Base-by-base conservation (phyloP, 1,139 yeast species). In the Saccharomycopsis crataegensis region DNA sequence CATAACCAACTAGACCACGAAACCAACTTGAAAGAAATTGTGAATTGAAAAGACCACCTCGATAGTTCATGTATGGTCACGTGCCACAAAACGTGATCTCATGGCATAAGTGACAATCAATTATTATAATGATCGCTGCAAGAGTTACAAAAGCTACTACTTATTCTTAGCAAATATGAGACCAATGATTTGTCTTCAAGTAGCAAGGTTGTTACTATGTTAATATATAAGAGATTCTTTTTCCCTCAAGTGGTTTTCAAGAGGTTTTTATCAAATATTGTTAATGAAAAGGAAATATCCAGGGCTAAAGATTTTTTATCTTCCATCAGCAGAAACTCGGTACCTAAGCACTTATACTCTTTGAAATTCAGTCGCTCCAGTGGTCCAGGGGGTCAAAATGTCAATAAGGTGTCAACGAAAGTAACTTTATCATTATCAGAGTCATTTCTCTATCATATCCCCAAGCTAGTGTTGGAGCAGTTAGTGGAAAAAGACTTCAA, bases 1-100 rank as follows among this genome's bases (percentile, higher is more conserved):
- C 96, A 87, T 88, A 80, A 88, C 96, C 96, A 74, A 87, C 96
- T 88, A 88, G 96, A 88, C 96, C 96, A 88, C 88, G 82, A 76
- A 77, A 77, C 82, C 81, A 65, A 36, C 46, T 43, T 16, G n/a
- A 6, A 38, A 5, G 6, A 38, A 38, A 38, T 6, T 38, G n/a
- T 38, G 6, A 6, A n/a, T 38, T 16, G 3, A n/a, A n/a, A 6
- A 1, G 6, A 38, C 1, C 16, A 38, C 3, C 42, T 38, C 3
- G 16, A 22, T 22, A 4, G 4, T 22, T 2, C 28, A 22, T 22
- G 28, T 3, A 22, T 22, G 28, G 28, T 22, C 28, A 22, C 28
- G 28, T 22, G 28, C 28, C 4, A 22, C 28, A 22, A 22, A 22
- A 22, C 28, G n/a, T n/a, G n/a, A n/a, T n/a, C n/a, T n/a, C n/a